Evolutionary conservation across 2,329 filamentous ascomycete genomes (phyloP).

Genomic region (Magnaporthiopsis poae): DNA sequence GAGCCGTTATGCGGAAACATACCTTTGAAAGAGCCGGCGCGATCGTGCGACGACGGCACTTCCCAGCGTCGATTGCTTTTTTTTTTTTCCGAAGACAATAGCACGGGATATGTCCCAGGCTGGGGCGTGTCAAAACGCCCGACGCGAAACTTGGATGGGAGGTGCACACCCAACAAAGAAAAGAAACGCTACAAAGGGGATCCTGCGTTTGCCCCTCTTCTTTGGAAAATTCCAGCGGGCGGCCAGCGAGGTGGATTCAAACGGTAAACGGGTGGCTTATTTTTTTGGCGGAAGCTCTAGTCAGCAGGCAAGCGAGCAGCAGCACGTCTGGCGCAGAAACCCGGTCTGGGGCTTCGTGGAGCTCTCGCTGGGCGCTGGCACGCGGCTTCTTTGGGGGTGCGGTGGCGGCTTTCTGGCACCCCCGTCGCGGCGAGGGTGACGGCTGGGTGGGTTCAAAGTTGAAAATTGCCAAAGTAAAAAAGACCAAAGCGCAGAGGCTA

Average conservation of each 20-base stretch:
- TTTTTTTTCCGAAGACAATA: neutral
- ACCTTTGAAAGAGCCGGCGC: neutral
- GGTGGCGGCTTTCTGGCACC: neutral
- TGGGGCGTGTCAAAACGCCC: neutral
- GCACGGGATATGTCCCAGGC: neutral
- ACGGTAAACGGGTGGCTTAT: neutral
- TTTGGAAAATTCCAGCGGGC: neutral
- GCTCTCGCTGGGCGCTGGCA: neutral
- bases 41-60: neutral
- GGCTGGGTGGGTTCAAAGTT: neutral
- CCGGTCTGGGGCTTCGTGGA: neutral
- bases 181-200: neutral
- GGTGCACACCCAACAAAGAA: neutral
- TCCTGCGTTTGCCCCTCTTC: neutral
- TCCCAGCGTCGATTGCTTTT: neutral
- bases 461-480: neutral
- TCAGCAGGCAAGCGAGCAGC: neutral
- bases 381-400: no score
- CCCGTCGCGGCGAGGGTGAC: constrained; percentile 2
- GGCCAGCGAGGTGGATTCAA: neutral
- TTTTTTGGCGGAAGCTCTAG: neutral
- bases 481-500: constrained; percentile 3
- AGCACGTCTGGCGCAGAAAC: neutral
- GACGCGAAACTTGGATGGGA: neutral
- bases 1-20: neutral